Evolutionary conservation across 2,329 filamentous ascomycete genomes (phyloP), one percentile per base, ranked within the genome.

Genomic region (Arthrobotrys conoides): DNA sequence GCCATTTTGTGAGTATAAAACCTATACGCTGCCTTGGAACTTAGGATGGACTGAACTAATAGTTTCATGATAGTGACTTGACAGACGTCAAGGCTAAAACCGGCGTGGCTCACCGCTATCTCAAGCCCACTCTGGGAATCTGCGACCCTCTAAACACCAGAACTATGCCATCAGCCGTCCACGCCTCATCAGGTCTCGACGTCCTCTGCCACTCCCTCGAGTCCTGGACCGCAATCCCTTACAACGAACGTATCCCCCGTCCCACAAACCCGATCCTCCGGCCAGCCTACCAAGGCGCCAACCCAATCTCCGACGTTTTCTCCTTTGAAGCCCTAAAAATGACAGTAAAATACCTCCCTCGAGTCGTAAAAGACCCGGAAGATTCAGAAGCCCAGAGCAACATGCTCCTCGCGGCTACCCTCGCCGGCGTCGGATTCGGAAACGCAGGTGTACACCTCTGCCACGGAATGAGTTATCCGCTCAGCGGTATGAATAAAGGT

Each of bases 261-360:
- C 96, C 96, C 0, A 86, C 89, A 3, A 98, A 99, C 84, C 96
- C 96, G 0, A 93, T 99, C 81, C 88, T 95, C 77, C 89, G 96
- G 3, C 96, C 96, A 0, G 94, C 96, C 0, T 99, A 99, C 83
- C 96, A 99, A 85, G 96, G 96, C 48, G 94, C 96, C 5, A 99
- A 99, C 84, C 96, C 96, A 1, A 99, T 99, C 82, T 96, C 93
- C 51, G 96, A 99, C 84, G 95, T 99, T 81, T 99, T 99, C 87
- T 96, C 93, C 2, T 88, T 99, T 20, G 91, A 93, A 82, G 94
- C 96, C 0, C 88, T 99, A 5, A 88, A 89, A 33, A 89, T 89
- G 82, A 97, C 94, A 0, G 90, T 97, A 80, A 94, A 97, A 85
- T 99, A 97, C 83, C 90, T 99, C 0, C 96, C 95, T 0, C 90